Base-by-base conservation (phyloP, 1,284 basidiomycete genomes). In the Porodaedalea pini region DNA sequence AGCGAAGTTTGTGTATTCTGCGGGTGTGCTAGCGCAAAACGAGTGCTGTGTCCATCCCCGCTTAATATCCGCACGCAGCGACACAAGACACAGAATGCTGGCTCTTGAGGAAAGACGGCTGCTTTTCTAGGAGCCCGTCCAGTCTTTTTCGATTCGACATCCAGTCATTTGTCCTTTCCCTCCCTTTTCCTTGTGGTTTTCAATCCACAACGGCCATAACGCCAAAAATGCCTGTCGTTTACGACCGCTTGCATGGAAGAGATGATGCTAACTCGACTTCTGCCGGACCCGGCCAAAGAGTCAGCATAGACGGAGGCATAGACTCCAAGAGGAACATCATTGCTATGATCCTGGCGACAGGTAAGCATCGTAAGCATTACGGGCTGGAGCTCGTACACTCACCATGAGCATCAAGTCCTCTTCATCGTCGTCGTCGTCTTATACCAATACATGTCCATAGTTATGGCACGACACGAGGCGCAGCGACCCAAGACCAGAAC, bases 331-430 rank as follows among this genome's bases (percentile, higher is more conserved):
- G 29, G 37, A 45, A 39, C 31, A 56, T 60, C 54, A 51, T 56
- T 25, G 58, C 58, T 8, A 45, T 60, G 54, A 60, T 60, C 29
- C 41, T 56, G 13, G 58, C 58, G 4, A 56, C 43, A 19, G 32
- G 58, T 60, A 48, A 56, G 54, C 27, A 34, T 4, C 10, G 19
- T 21, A 13, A 53, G n/a, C 44, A n/a, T 37, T 21, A 19, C 45
- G 15, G 4, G 15, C 8, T 6, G 15, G 15, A 48, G 6, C 2
- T 19, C 32, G 11, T 44, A 1, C 32, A 45, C 52, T 51, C 39
- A 55, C 53, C 13, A 25, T 5, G 3, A 13, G 19, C 13, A 8
- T 25, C 27, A 31, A 60, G 58, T 52, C 36, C 36, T 60, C 27
- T 60, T 60, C 50, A 56, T 60, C 36, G n/a, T 44, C 34, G 54